phyloP scores from a whole-genome alignment of 2,329 filamentous ascomycete genomes.

The Parastagonospora nodorum region DNA sequence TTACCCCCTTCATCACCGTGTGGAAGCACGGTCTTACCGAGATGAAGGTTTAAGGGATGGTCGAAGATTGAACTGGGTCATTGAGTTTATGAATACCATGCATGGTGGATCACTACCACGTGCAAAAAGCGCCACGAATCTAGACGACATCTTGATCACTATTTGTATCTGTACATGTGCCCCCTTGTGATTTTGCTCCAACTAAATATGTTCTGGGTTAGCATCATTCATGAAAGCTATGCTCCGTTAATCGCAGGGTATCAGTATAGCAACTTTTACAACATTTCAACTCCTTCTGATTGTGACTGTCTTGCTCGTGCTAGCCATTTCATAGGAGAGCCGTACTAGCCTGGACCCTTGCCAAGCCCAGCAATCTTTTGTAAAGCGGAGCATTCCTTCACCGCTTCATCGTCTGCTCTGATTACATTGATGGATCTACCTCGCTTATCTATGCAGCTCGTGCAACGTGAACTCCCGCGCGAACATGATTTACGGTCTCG shows the following conservation, averaged over 20 bases:
- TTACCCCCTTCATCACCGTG: conserved; percentile 84
- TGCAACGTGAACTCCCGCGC: no score
- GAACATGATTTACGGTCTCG: conserved; percentile 7
- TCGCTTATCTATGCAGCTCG: background rate
- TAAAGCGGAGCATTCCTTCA: background rate
- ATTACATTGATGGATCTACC: background rate
- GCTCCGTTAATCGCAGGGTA: no score
- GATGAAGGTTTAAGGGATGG: conserved; percentile 79
- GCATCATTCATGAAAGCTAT: no score
- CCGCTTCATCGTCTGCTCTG: no score
- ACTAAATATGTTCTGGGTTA: no score
- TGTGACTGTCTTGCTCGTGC: no score
- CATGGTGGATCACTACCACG: conserved; percentile 44
- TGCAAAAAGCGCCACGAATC: conserved; percentile 43
- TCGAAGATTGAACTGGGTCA: conserved; percentile 28
- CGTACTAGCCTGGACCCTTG: background rate
- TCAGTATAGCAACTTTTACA: no score
- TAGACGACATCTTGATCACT: conserved; percentile 24
- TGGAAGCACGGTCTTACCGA: conserved; percentile 94
- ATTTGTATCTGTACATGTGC: no score
- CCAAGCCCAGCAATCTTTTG: background rate
- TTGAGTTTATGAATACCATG: conserved; percentile 46
- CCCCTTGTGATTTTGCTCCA: no score
- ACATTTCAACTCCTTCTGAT: no score
- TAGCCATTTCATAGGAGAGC: no score